A percentile compares a stretch with the other conserved stretches of the same genome.
Conservation (phyloP, 1,139 yeast species). For the Kurtzmaniella quercitrusa region DNA sequence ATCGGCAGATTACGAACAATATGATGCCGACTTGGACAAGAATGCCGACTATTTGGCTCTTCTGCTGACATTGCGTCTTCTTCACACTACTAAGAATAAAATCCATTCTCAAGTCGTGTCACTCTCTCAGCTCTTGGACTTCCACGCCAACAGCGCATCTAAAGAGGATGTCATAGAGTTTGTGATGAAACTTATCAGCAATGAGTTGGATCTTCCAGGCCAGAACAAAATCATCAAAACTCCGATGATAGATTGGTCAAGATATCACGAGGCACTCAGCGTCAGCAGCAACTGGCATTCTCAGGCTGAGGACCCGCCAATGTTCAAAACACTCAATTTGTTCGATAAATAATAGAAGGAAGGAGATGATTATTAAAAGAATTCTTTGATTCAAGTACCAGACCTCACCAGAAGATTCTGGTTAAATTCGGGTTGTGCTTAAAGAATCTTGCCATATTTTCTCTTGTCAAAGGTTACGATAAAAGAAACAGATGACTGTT, state of each 20-base stretch:
- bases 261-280: slow-evolving; percentile 20
- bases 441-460: not conserved
- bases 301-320: slow-evolving; percentile 16
- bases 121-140: slow-evolving; percentile 24
- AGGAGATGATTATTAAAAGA: not conserved
- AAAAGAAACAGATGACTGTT: not conserved
- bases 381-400: too few relatives aligned
- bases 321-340: slow-evolving; percentile 26
- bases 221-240: slow-evolving; percentile 32
- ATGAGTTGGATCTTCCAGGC: slow-evolving; percentile 32
- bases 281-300: slow-evolving; percentile 12
- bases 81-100: slow-evolving; percentile 19
- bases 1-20: too few relatives aligned
- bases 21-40: slow-evolving; percentile 16
- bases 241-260: slow-evolving; percentile 38
- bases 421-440: too few relatives aligned
- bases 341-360: slow-evolving; percentile 13
- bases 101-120: slow-evolving; percentile 32
- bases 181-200: slow-evolving; percentile 26
- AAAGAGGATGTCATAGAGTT: slow-evolving; percentile 26
- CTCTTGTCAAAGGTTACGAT: not conserved
- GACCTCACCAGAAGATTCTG: too few relatives aligned
- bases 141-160: slow-evolving; percentile 14
- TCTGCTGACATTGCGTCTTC: slow-evolving; percentile 30
- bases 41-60: slow-evolving; percentile 41